A percentile compares a stretch with the other conserved stretches of the same genome.
Conservation (phyloP, 805 yeast genomes). For the Nakazawaea populi region DNA sequence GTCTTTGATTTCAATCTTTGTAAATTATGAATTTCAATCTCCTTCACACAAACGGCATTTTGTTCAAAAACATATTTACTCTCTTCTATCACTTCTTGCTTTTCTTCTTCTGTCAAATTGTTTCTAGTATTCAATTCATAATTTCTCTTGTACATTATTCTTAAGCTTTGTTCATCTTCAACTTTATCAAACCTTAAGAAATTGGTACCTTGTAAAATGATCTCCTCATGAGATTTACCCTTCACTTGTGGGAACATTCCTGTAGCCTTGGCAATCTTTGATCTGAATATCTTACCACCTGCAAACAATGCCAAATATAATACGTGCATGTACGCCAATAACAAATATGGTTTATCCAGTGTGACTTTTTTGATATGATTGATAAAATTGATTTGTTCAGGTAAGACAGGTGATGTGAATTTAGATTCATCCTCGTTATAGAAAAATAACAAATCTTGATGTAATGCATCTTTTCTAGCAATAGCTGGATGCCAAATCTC, state of each 20-base stretch:
- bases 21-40: constrained; percentile 63
- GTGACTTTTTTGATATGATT: constrained; percentile 53
- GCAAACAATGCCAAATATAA: constrained; percentile 83
- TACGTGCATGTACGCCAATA: constrained; percentile 80
- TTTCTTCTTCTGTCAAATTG: constrained; percentile 63
- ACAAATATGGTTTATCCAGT: constrained; percentile 57
- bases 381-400: constrained; percentile 56
- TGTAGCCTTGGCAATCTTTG: constrained; percentile 57
- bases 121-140: constrained; percentile 75
- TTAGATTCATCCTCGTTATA: constrained; percentile 51
- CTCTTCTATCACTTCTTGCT: constrained; percentile 63
- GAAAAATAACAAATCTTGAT: constrained; percentile 61
- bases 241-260: constrained; percentile 73
- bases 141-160: constrained; percentile 64
- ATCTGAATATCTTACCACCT: constrained; percentile 72
- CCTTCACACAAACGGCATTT: constrained; percentile 55
- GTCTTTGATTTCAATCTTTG: constrained; percentile 47
- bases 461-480: constrained; percentile 51
- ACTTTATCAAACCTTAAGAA: constrained; percentile 62
- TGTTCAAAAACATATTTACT: constrained; percentile 59
- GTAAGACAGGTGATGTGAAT: constrained; percentile 51
- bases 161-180: constrained; percentile 58
- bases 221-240: constrained; percentile 60
- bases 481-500: constrained; percentile 68
- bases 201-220: constrained; percentile 57